A percentile compares a stretch with the other conserved stretches of the same genome.
Evolutionary conservation across 352 stramenopile genomes (phyloP).

Genomic region (Globisporangium sylvaticum): DNA sequence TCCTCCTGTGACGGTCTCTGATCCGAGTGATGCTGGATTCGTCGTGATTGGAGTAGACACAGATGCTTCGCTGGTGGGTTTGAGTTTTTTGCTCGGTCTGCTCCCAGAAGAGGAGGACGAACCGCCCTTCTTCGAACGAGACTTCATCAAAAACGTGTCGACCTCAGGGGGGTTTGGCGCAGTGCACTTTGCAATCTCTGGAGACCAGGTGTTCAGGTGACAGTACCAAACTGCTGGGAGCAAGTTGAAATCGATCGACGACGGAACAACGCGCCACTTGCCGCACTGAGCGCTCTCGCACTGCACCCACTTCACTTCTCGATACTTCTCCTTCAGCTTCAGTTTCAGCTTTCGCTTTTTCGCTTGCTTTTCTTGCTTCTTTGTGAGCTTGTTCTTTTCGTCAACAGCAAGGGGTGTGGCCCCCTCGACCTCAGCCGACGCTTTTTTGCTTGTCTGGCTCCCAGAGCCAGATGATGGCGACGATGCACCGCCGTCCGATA

Average conservation of each 20-base stretch:
- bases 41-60: not conserved
- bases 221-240: conserved; percentile 91
- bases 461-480: conserved; percentile 34
- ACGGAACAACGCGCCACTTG: conserved; percentile 94
- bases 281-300: conserved; percentile 91
- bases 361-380: conserved; percentile 64
- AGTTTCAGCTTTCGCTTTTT: conserved; percentile 79
- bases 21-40: not conserved
- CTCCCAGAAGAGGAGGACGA: conserved; percentile 10
- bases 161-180: conserved; percentile 71
- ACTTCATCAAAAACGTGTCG: conserved; percentile 61
- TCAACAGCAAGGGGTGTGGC: not conserved
- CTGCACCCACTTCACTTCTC: conserved; percentile 92
- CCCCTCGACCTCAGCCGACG: conserved; percentile 6
- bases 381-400: conserved; percentile 22
- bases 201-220: conserved; percentile 75
- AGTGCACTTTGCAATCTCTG: conserved; percentile 63
- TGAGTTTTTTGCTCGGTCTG: conserved; percentile 53
- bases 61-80: conserved; percentile 14
- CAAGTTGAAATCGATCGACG: conserved; percentile 83
- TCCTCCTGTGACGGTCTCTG: not conserved
- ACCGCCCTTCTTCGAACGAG: conserved; percentile 47
- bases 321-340: conserved; percentile 77
- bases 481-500: conserved; percentile 29
- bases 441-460: conserved; percentile 21